These are phyloP conservation scores for Paecilomyces dactylethromorphus DNA, from an alignment of 2,329 filamentous ascomycete species.

Conservation along the genomic window DNA sequence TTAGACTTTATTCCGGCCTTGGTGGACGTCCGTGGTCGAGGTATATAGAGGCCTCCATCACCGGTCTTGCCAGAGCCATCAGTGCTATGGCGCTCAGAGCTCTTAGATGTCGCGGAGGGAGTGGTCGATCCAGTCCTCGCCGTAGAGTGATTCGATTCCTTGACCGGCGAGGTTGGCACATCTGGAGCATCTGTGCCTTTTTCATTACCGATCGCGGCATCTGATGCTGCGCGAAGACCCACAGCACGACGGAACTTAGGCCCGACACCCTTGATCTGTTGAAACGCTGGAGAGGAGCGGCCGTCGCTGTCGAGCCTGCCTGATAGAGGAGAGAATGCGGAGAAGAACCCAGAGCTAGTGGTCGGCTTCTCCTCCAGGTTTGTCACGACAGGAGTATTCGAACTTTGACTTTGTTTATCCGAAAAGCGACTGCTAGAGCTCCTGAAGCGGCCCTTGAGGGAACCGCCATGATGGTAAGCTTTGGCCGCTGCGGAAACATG, in stretches of 20 bases:
- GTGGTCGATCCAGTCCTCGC: slow-evolving; percentile 70
- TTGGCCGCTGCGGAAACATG: slow-evolving; percentile 54
- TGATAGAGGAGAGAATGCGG: slow-evolving; percentile 42
- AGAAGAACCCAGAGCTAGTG: slow-evolving; percentile 30
- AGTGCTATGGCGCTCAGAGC: slow-evolving; percentile 72
- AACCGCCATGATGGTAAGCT: slow-evolving; percentile 63
- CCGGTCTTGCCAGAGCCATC: slow-evolving; percentile 49
- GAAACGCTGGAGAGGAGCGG: slow-evolving; percentile 45
- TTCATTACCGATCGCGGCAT: slow-evolving; percentile 53
- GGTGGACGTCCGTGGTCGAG: slow-evolving; percentile 44
- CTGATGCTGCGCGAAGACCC: slow-evolving; percentile 80
- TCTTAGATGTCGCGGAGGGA: slow-evolving; percentile 56
- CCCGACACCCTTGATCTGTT: slow-evolving; percentile 52
- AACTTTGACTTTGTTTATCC: slow-evolving; percentile 32
- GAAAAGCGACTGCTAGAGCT: slow-evolving; percentile 54
- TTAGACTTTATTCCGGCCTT: slow-evolving; percentile 61
- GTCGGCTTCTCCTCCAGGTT: slow-evolving; percentile 48
- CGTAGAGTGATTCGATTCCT: slow-evolving; percentile 56
- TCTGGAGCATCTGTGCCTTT: slow-evolving; percentile 42
- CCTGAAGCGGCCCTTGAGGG: slow-evolving; percentile 47
- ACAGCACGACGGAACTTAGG: slow-evolving; percentile 53
- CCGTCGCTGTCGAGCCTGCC: slow-evolving; percentile 45
- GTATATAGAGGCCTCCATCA: slow-evolving; percentile 43
- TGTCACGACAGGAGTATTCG: slow-evolving; percentile 48
- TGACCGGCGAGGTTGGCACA: slow-evolving; percentile 38